Conservation (phyloP, 176 grass and related monocot species). For the Themeda triandra region DNA sequence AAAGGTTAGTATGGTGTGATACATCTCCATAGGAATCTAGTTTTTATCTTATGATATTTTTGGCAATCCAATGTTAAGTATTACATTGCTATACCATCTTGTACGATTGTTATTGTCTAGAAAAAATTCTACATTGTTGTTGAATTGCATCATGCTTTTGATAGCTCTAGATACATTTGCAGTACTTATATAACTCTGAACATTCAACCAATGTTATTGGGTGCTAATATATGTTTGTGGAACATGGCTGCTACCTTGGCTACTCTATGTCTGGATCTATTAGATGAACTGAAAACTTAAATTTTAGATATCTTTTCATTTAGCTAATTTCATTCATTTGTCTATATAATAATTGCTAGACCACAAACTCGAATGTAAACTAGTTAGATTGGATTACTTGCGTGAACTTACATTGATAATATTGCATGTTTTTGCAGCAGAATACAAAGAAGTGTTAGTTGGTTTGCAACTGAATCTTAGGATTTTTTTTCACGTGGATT, state of each 20-base stretch:
- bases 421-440: background rate
- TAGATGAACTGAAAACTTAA: background rate
- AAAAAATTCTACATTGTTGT: background rate
- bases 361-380: background rate
- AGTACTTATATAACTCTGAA: background rate
- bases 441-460: background rate
- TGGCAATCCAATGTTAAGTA: background rate
- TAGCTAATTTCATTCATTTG: background rate
- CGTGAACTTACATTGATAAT: background rate
- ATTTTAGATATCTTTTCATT: background rate
- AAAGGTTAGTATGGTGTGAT: slow-evolving; percentile 63
- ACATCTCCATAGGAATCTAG: background rate
- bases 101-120: background rate
- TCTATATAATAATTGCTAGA: background rate
- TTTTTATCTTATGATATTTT: background rate
- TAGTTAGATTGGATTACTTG: background rate
- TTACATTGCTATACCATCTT: slow-evolving; percentile 4
- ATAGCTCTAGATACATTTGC: background rate
- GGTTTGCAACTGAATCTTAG: background rate
- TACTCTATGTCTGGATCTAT: background rate
- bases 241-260: background rate
- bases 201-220: background rate
- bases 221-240: background rate
- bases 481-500: background rate
- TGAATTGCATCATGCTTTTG: slow-evolving; percentile 3